These are phyloP conservation scores for Incumbomyces delicatus DNA, from an alignment of 2,329 filamentous ascomycete species.

Conservation along the genomic window DNA sequence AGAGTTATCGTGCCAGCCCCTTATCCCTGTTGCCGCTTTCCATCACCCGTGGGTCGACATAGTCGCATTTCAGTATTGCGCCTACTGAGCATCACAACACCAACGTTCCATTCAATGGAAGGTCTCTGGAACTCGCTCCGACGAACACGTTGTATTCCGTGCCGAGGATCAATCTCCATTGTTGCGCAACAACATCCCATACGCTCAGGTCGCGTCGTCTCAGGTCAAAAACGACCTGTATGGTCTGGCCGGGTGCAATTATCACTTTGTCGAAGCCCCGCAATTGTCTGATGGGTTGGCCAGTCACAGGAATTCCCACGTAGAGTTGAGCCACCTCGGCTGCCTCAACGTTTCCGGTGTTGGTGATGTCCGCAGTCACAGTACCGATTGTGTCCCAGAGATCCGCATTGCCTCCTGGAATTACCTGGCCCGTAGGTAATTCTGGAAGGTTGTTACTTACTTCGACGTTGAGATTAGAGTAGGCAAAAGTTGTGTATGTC, in stretches of 20 bases:
- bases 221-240: slow-evolving; percentile 47
- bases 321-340: slow-evolving; percentile 13
- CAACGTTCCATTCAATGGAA: slow-evolving; percentile 9
- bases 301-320: slow-evolving; percentile 26
- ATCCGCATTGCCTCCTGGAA: slow-evolving; percentile 56
- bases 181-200: slow-evolving; percentile 57
- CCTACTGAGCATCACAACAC: neutral
- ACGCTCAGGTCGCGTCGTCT: slow-evolving; percentile 64
- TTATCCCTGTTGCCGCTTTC: too few species aligned
- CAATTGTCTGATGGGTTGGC: slow-evolving; percentile 57
- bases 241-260: slow-evolving; percentile 41
- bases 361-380: slow-evolving; percentile 8
- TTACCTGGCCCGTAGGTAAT: slow-evolving; percentile 44
- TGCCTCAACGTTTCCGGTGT: slow-evolving; percentile 9
- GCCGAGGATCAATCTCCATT: slow-evolving; percentile 43
- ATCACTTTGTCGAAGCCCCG: slow-evolving; percentile 64
- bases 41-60: too few species aligned
- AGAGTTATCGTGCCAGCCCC: too few species aligned
- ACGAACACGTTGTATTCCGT: slow-evolving; percentile 19
- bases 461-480: slow-evolving; percentile 36
- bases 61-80: too few species aligned
- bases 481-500: slow-evolving; percentile 63
- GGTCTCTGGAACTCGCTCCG: slow-evolving; percentile 18
- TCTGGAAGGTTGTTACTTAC: slow-evolving; percentile 47
- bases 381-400: slow-evolving; percentile 47